These are phyloP conservation scores for Phoma sp. DNA, from an alignment of 2,329 filamentous ascomycete species.

Conservation along the genomic window DNA sequence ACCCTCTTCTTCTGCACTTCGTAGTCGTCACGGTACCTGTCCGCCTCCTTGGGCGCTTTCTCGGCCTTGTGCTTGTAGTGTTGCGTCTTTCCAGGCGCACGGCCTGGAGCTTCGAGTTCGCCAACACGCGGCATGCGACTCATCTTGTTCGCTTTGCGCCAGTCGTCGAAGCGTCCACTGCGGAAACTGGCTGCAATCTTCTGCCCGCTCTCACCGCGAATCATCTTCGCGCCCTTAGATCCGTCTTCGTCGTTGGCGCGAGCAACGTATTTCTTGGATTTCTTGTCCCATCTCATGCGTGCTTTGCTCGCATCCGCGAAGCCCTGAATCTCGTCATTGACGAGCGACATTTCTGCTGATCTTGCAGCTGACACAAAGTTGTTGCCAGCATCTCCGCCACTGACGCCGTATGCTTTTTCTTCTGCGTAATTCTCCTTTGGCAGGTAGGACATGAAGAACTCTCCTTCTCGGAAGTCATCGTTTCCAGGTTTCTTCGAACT, in stretches of 20 bases:
- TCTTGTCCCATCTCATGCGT: constrained; percentile 95
- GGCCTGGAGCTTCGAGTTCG: constrained; percentile 68
- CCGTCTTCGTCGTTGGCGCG: constrained; percentile 95
- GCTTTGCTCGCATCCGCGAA: constrained; percentile 79
- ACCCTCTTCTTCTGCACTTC: constrained; percentile 89
- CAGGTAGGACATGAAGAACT: constrained; percentile 96
- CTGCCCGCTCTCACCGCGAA: constrained; percentile 88
- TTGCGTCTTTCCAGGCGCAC: constrained; percentile 17
- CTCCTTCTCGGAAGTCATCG: constrained; percentile 76
- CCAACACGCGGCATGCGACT: constrained; percentile 80
- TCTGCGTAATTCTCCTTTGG: constrained; percentile 84
- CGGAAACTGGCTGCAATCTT: constrained; percentile 96
- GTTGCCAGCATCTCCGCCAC: constrained; percentile 68
- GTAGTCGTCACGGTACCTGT: constrained; percentile 91
- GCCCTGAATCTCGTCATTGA: constrained; percentile 82
- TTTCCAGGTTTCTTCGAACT: constrained; percentile 37
- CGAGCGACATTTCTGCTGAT: constrained; percentile 88
- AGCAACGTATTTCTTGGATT: constrained; percentile 92
- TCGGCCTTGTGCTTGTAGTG: constrained; percentile 84
- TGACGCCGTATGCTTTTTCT: constrained; percentile 91
- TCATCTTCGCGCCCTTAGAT: constrained; percentile 73
- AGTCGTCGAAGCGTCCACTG: constrained; percentile 89
- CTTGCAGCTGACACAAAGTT: constrained; percentile 91
- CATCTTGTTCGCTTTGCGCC: constrained; percentile 86
- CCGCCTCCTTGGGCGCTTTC: constrained; percentile 88